Evolutionary conservation across 257 asterid species (phyloP).

Genomic region (Mitragyna speciosa): DNA sequence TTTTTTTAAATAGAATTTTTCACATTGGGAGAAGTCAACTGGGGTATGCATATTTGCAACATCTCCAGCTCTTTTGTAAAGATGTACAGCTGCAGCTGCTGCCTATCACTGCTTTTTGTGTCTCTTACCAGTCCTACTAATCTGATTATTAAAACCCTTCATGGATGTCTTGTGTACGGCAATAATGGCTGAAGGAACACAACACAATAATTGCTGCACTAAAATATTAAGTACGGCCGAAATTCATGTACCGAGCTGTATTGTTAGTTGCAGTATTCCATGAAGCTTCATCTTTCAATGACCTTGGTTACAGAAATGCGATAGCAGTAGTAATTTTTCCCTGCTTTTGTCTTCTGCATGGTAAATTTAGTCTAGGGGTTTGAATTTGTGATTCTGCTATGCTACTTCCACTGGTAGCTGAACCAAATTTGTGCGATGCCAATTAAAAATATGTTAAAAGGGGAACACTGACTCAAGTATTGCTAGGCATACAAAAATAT

Average conservation of each 20-base stretch:
- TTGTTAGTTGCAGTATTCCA: neutral
- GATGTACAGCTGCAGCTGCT: conserved; percentile 21
- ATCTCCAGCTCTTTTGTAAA: conserved; percentile 20
- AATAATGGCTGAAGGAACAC: too few relatives aligned
- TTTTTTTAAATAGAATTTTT: neutral
- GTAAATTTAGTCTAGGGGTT: neutral
- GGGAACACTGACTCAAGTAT: neutral
- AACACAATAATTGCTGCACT: neutral
- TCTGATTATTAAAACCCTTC: neutral
- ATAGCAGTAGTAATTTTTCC: neutral
- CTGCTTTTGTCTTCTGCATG: neutral
- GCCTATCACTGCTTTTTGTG: conserved; percentile 3
- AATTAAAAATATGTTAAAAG: too few relatives aligned
- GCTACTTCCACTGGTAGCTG: neutral
- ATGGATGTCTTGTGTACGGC: conserved; percentile 10
- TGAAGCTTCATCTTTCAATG: neutral
- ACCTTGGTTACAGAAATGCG: neutral
- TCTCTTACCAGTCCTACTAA: neutral
- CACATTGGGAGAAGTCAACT: conserved; percentile 20
- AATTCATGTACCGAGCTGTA: neutral
- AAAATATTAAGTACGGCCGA: neutral
- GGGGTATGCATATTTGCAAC: conserved; percentile 20
- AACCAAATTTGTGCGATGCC: neutral
- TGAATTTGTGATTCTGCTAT: neutral
- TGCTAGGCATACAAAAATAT: neutral